A percentile compares a stretch with the other conserved stretches of the same genome.
These are phyloP conservation scores for Mortierella sp. DNA, from an alignment of 371 early-diverging fungal genomes.

Conservation along the genomic window DNA sequence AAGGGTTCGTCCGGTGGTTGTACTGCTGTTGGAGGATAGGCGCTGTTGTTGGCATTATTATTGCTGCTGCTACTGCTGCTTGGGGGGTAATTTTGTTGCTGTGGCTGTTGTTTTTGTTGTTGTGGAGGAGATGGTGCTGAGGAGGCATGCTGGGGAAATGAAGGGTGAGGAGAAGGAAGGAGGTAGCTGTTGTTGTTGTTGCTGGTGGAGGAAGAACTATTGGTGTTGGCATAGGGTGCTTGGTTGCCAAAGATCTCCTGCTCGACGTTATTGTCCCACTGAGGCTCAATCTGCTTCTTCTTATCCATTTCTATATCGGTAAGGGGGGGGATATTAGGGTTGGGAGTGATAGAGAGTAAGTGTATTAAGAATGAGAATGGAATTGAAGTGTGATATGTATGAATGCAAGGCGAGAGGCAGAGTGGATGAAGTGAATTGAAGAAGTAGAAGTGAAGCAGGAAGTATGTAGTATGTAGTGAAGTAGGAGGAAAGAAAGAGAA, in stretches of 20 bases:
- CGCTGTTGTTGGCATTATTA: too few species aligned
- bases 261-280: constrained; percentile 8
- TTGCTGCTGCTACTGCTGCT: neutral
- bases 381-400: neutral
- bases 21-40: neutral
- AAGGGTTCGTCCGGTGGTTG: neutral
- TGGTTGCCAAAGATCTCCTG: constrained; percentile 27
- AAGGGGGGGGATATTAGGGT: too few species aligned
- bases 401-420: neutral
- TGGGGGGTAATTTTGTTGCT: neutral
- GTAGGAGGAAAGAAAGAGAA: neutral
- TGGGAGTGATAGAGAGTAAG: neutral
- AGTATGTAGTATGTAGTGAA: neutral
- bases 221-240: constrained; percentile 3
- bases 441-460: too few species aligned
- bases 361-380: neutral
- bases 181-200: neutral
- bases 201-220: neutral
- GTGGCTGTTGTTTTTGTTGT: neutral
- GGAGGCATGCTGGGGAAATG: neutral
- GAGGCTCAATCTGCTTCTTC: neutral
- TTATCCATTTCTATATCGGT: too few species aligned
- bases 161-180: too few species aligned
- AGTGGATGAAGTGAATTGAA: neutral
- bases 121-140: neutral